Evolutionary conservation across 2,329 filamentous ascomycete genomes (phyloP).

Genomic region (Cytospora leucostoma): DNA sequence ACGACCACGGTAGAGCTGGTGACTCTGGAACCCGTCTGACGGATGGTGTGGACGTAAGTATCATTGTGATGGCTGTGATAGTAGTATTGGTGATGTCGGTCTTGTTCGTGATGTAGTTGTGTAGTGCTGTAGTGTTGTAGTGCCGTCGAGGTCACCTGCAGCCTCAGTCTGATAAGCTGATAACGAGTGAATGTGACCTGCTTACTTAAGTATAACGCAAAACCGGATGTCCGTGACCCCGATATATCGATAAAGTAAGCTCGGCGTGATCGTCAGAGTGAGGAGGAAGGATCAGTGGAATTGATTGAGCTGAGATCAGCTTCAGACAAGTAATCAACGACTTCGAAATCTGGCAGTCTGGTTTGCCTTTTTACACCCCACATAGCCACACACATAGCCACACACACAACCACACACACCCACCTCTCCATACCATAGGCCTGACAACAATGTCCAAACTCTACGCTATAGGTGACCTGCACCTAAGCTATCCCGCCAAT

Average conservation of each 20-base stretch:
- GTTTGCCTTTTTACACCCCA: neutral
- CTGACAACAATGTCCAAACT: constrained; percentile 30
- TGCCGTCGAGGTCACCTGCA: neutral
- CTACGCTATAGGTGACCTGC: constrained; percentile 42
- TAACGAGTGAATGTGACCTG: neutral
- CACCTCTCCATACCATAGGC: too few relatives aligned
- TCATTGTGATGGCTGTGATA: too few relatives aligned
- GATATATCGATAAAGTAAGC: neutral
- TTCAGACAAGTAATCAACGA: neutral
- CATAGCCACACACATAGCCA: neutral
- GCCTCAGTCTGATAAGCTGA: neutral
- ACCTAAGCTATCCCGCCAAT: constrained; percentile 40
- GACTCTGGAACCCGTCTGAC: constrained; percentile 58
- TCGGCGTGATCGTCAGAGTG: neutral
- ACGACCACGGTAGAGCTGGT: constrained; percentile 64
- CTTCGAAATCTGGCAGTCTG: neutral
- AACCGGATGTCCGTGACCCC: neutral
- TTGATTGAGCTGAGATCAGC: neutral
- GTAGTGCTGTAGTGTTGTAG: too few relatives aligned
- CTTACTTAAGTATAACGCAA: neutral
- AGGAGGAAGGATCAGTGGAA: neutral
- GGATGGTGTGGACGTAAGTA: neutral
- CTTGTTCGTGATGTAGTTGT: too few relatives aligned
- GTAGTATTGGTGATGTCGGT: neutral
- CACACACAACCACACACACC: neutral